A percentile compares a stretch with the other conserved stretches of the same genome.
Conservation (phyloP, 2,329 filamentous ascomycete species). For the Colletotrichum spinosum region DNA sequence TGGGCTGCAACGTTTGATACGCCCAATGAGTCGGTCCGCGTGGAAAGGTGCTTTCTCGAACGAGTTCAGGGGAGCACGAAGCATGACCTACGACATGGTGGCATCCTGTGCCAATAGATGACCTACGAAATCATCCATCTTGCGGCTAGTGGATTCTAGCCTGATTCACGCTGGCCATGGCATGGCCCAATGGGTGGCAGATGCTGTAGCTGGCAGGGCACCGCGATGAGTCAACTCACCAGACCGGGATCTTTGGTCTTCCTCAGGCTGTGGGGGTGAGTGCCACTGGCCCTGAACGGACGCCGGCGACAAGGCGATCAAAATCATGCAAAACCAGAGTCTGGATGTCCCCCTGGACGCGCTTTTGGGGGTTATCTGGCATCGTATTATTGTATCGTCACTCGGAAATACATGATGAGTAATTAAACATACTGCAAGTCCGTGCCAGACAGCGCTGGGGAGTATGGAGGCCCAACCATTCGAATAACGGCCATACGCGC, state of each 20-base stretch:
- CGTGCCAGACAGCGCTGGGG: background rate
- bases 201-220: background rate
- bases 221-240: slow-evolving; percentile 33
- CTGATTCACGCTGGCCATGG: background rate
- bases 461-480: background rate
- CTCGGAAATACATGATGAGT: too few relatives aligned
- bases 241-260: slow-evolving; percentile 1
- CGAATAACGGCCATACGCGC: background rate
- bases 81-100: too few relatives aligned
- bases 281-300: background rate
- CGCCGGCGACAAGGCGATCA: slow-evolving; percentile 5
- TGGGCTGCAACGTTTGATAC: background rate
- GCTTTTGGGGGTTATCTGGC: background rate
- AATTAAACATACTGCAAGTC: background rate
- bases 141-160: slow-evolving; percentile 1
- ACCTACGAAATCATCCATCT: slow-evolving; percentile 1
- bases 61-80: too few relatives aligned
- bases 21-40: background rate
- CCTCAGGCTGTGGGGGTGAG: background rate
- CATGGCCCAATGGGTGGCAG: slow-evolving; percentile 18
- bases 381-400: too few relatives aligned
- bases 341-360: background rate
- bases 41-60: too few relatives aligned
- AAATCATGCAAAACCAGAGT: slow-evolving; percentile 1
- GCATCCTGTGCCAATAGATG: background rate